A percentile compares a stretch with the other conserved stretches of the same genome.
phyloP scores from a whole-genome alignment of 1,284 basidiomycete species.

The Cryptococcus sp. region DNA sequence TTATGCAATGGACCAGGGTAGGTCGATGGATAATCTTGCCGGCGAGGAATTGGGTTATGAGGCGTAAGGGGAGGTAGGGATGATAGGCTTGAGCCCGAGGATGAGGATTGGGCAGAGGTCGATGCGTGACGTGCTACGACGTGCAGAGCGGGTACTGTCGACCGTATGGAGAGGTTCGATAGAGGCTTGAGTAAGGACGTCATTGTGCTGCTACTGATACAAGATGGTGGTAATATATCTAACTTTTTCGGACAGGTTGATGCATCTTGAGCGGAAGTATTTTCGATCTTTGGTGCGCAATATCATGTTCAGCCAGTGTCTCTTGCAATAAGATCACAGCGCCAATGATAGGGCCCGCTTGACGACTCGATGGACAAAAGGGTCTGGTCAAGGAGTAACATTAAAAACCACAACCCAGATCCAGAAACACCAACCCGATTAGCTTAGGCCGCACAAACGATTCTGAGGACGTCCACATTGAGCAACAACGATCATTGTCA shows the following conservation, averaged over 20 bases:
- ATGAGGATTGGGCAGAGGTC: constrained; percentile 9
- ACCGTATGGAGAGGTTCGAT: neutral
- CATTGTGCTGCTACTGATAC: neutral
- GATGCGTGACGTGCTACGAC: constrained; percentile 7
- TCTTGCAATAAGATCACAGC: too few relatives aligned
- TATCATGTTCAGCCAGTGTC: too few relatives aligned
- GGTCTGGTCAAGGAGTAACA: too few relatives aligned
- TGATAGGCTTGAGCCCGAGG: constrained; percentile 8
- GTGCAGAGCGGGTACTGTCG: neutral
- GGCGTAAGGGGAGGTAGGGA: constrained; percentile 15
- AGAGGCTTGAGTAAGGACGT: neutral
- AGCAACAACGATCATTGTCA: neutral
- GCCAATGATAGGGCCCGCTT: too few relatives aligned
- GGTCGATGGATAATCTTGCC: constrained; percentile 16
- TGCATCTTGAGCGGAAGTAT: too few relatives aligned
- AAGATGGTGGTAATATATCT: neutral
- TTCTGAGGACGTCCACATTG: too few relatives aligned
- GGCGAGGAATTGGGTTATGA: constrained; percentile 23
- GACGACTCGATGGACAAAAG: too few relatives aligned
- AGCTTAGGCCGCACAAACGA: too few relatives aligned
- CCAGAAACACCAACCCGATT: too few relatives aligned
- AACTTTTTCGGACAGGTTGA: neutral
- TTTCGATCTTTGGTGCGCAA: too few relatives aligned
- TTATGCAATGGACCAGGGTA: constrained; percentile 23
- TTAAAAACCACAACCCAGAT: too few relatives aligned